These are phyloP conservation scores for Leptographium wingfieldii DNA, from an alignment of 2,329 filamentous ascomycete species.

Conservation along the genomic window DNA sequence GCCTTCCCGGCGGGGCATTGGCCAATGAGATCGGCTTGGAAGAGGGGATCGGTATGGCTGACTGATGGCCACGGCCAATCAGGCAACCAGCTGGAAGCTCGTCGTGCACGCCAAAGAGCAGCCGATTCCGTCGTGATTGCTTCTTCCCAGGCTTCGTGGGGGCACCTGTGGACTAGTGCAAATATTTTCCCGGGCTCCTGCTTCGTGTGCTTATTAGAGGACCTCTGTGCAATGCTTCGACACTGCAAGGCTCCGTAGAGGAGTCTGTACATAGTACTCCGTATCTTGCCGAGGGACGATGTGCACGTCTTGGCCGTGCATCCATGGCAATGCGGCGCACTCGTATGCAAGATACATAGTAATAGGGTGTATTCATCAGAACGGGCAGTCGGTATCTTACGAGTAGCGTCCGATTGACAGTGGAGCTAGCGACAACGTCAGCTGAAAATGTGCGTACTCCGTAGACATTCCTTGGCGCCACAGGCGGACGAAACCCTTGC, in stretches of 20 bases:
- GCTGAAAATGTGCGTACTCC: not conserved
- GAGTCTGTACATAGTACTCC: no score
- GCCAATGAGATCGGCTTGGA: conserved; percentile 10
- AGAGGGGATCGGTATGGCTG: not conserved
- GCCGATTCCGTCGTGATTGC: not conserved
- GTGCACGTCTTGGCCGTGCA: not conserved
- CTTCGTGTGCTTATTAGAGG: not conserved
- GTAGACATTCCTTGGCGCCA: not conserved
- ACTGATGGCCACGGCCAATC: not conserved
- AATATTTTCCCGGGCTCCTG: not conserved
- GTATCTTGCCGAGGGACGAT: no score
- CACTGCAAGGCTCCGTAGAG: no score
- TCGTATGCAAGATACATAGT: not conserved
- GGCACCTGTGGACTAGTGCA: not conserved
- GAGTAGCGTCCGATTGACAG: not conserved
- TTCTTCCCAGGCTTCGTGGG: not conserved
- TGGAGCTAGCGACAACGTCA: not conserved
- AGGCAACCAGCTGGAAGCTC: not conserved
- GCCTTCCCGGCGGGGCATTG: conserved; percentile 10
- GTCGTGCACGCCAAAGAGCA: not conserved
- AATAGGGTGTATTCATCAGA: conserved; percentile 3
- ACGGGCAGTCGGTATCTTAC: not conserved
- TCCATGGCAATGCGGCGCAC: not conserved
- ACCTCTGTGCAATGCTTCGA: not conserved
- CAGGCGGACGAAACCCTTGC: not conserved